Base-by-base conservation (phyloP, 495 filamentous ascomycete genomes). In the Margaritispora aquatica region DNA sequence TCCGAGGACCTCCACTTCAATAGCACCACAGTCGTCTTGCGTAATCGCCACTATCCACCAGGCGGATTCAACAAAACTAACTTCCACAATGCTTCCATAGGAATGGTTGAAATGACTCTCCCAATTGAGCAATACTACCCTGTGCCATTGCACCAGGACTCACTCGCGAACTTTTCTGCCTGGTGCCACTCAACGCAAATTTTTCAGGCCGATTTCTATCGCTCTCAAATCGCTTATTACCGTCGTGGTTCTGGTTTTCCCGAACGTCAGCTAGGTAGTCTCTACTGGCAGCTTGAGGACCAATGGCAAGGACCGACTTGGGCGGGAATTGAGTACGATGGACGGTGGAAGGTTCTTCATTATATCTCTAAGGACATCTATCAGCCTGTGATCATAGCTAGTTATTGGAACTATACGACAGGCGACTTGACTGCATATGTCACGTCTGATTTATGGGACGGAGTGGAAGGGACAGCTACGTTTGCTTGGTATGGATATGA, bases 281-380 rank as follows among this genome's bases (percentile, higher is more conserved):
- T 96, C 9, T 84, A 94, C 1, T 96, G 92, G 92, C 92, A 96
- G 69, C 71, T 95, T 36, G 96, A 96, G 60, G 92, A 96, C 73
- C 92, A 89, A 69, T 96, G 90, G 90, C 89, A 91, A 2, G 84
- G 81, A 10, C 90, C 85, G 55, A 89, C 85, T 1, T 89, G 88
- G 88, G 80, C 88, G 0, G 85, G 93, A 36, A 84, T 85, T 17
- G 90, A 94, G 68, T 92, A 90, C 67, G 88, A 84, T 68, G 75
- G 88, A 47, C 76, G 88, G 3, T 87, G 84, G 44, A 96, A 96
- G 70, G 83, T 85, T 2, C 85, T 88, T 2, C 93, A 86, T 72
- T 93, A 90, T 64, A 81, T 88, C 2, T 84, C 92, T 48, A 82
- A 84, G 68, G 78, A 88, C 13, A 86, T 85, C 1, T 65, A 92